Base-by-base conservation (phyloP, 2,329 filamentous ascomycete genomes). In the Ophiostoma populinum region DNA sequence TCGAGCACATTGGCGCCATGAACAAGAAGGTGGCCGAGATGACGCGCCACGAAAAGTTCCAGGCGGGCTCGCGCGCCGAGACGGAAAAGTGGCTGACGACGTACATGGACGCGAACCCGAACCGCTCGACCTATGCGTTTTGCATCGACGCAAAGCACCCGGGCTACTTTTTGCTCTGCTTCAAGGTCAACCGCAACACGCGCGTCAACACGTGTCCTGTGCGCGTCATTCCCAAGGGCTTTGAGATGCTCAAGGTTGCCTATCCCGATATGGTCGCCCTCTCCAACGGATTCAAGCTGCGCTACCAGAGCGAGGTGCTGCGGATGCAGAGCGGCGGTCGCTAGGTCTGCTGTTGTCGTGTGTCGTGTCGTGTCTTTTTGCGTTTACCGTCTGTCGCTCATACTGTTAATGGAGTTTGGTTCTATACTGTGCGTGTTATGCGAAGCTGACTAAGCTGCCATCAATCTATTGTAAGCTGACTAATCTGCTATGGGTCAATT, bases 1-100 rank as follows among this genome's bases (percentile, higher is more conserved):
- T 92, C 51, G 80, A 90, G 50, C 90, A 98, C 52, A 82, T 98
- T 51, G 90, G 93, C 61, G 82, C 86, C 35, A 98, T 95, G 90
- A 80, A 85, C 13, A 81, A 79, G 57, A 98, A 98, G 65, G 87
- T 95, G 34, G 83, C 92, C 45, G 87, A 98, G 62, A 76, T 98
- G 63, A 90, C 83, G 66, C 72, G 78, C 45, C 78, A 94, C 54
- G 87, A 95, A 53, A 93, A 93, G 56, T 98, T 80, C 63, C 83
- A 92, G 58, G 72, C 72, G 43, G 75, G 79, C 40, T 86, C 74
- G 42, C 77, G 77, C 49, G 65, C 74, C 41, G 80, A 90, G 49
- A 80, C 54, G 93, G 87, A 94, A 57, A 76, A 80, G 68, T 98
- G 90, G 87, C 68, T 98, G 45, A 81, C 79, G 21, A 93, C 85